Percentiles rank a stretch among this genome's conserved stretches.
Evolutionary conservation across 1,284 basidiomycete genomes (phyloP).

Genomic region (Grifola frondosa): DNA sequence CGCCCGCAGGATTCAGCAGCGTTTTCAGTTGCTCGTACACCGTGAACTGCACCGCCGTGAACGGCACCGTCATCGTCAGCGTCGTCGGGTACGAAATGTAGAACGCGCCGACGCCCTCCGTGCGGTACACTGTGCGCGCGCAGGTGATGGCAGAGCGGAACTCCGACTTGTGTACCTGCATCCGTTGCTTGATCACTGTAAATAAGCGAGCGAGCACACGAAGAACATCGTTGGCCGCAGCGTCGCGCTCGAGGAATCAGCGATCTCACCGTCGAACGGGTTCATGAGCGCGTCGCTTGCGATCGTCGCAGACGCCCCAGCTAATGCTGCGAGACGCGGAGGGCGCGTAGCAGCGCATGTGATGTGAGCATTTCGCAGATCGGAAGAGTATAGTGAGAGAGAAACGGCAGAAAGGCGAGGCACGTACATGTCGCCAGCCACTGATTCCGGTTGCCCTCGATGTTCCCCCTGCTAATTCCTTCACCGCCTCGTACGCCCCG

Average conservation of each 20-base stretch:
- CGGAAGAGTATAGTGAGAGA: neutral
- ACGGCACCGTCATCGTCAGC: conserved; percentile 94
- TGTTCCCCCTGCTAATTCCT: conserved; percentile 89
- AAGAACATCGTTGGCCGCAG: conserved; percentile 8
- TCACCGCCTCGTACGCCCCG: conserved; percentile 92
- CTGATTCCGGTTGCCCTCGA: conserved; percentile 65
- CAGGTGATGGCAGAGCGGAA: conserved; percentile 85
- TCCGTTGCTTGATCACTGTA: conserved; percentile 96
- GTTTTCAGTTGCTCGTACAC: conserved; percentile 95
- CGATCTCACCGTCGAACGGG: conserved; percentile 89
- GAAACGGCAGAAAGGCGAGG: neutral
- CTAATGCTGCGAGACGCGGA: conserved; percentile 58
- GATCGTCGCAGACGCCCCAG: conserved; percentile 93
- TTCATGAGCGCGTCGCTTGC: conserved; percentile 99
- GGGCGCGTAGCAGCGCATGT: neutral
- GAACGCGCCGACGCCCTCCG: conserved; percentile 90
- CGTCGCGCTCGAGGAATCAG: conserved; percentile 8
- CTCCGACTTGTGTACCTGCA: conserved; percentile 94
- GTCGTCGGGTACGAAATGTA: conserved; percentile 99
- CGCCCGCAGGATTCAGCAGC: conserved; percentile 81
- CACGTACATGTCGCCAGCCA: conserved; percentile 77
- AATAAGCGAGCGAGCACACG: conserved; percentile 14
- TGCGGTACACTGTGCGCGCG: conserved; percentile 80
- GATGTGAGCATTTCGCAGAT: conserved; percentile 6
- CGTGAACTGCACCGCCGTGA: conserved; percentile 97